Conservation (phyloP, 805 yeast species). For the Metschnikowia matae region DNA sequence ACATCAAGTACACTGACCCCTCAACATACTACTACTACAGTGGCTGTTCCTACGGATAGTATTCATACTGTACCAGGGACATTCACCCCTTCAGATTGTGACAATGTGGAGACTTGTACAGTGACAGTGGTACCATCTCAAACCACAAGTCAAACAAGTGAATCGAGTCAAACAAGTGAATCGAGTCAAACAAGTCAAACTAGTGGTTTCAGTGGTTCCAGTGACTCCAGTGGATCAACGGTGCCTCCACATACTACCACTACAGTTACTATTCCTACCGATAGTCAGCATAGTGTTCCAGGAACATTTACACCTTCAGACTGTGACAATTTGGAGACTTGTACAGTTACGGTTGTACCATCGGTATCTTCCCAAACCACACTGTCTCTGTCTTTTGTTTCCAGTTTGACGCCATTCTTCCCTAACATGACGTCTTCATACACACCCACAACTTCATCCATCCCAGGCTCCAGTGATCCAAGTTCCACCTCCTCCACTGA, state of each 20-base stretch:
- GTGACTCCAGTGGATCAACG: too few relatives aligned
- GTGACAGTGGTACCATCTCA: neutral
- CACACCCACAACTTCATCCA: neutral
- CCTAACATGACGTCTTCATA: neutral
- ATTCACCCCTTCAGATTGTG: neutral
- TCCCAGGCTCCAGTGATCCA: neutral
- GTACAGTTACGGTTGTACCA: neutral
- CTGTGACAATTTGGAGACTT: neutral
- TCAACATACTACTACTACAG: neutral
- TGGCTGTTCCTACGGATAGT: neutral
- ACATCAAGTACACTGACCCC: neutral
- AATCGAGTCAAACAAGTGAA: too few relatives aligned
- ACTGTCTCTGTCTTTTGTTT: neutral
- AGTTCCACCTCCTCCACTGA: neutral
- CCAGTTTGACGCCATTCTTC: neutral
- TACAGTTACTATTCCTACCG: neutral
- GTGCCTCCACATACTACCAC: conserved; percentile 2
- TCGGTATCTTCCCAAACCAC: neutral
- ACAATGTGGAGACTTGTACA: neutral
- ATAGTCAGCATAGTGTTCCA: neutral
- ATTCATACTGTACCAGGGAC: neutral
- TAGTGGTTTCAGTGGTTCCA: too few relatives aligned
- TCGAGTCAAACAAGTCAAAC: too few relatives aligned
- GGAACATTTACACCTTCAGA: neutral
- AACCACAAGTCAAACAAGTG: too few relatives aligned